Evolutionary conservation across 2,329 filamentous ascomycete species (phyloP).

Genomic region (Amesomyces nigricolor): DNA sequence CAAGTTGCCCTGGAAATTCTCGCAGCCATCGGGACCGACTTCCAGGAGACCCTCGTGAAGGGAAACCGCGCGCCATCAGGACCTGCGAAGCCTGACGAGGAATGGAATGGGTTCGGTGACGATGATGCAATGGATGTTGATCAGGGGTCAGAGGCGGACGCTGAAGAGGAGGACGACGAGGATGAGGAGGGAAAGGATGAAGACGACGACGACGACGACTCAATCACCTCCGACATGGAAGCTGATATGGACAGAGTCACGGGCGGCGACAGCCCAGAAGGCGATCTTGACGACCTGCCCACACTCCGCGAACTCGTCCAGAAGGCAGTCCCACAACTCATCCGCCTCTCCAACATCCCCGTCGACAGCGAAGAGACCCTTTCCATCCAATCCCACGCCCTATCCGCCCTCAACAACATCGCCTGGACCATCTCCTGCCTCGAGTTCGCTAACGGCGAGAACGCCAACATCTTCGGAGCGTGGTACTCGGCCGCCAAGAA

Average conservation of each 20-base stretch:
- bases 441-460: conserved; percentile 51
- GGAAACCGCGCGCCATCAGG: conserved; percentile 33
- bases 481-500: conserved; percentile 50
- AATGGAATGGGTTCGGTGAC: conserved; percentile 38
- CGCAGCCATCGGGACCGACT: conserved; percentile 57
- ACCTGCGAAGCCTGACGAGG: conserved; percentile 26
- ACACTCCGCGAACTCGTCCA: conserved; percentile 46
- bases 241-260: conserved; percentile 62
- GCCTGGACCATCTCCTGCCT: conserved; percentile 60
- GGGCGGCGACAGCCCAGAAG: conserved; percentile 41
- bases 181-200: conserved; percentile 35
- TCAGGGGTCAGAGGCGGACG: conserved; percentile 24
- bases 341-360: conserved; percentile 41
- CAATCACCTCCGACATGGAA: conserved; percentile 44
- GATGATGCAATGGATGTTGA: conserved; percentile 36
- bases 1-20: conserved; percentile 56
- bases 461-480: conserved; percentile 44
- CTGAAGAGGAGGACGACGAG: conserved; percentile 31
- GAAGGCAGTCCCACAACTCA: conserved; percentile 43
- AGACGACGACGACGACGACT: conserved; percentile 37
- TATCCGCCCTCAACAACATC: conserved; percentile 61
- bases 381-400: conserved; percentile 46
- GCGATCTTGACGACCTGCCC: conserved; percentile 46
- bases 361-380: conserved; percentile 38
- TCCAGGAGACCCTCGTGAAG: conserved; percentile 48